phyloP scores from a whole-genome alignment of 2,329 filamentous ascomycete species.

The Chaetomium strumarium region DNA sequence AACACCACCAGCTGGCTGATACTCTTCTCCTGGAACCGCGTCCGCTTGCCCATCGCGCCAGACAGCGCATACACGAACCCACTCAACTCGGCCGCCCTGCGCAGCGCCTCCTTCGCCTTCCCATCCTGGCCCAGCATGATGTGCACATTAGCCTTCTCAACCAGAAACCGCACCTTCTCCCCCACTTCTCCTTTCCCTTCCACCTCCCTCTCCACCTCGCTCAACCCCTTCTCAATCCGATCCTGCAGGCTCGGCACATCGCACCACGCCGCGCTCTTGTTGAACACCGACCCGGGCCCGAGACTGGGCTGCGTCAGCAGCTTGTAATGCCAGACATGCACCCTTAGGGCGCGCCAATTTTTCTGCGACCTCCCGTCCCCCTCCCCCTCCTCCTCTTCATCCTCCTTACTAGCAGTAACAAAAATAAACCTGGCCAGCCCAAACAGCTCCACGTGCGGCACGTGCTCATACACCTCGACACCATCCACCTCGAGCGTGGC shows the following conservation, averaged over 20 bases:
- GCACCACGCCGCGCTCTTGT: slow-evolving; percentile 52
- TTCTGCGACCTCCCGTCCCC: slow-evolving; percentile 30
- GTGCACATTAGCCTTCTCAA: slow-evolving; percentile 79
- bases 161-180: slow-evolving; percentile 62
- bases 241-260: slow-evolving; percentile 53
- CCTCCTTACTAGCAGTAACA: slow-evolving; percentile 30
- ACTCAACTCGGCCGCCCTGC: slow-evolving; percentile 59
- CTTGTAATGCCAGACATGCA: slow-evolving; percentile 65
- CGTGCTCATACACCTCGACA: slow-evolving; percentile 76
- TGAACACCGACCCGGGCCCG: slow-evolving; percentile 49
- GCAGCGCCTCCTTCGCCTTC: slow-evolving; percentile 65
- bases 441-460: slow-evolving; percentile 78
- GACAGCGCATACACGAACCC: slow-evolving; percentile 77
- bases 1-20: slow-evolving; percentile 87
- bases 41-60: slow-evolving; percentile 79
- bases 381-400: slow-evolving; percentile 34
- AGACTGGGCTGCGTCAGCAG: slow-evolving; percentile 52
- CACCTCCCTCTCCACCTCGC: slow-evolving; percentile 37
- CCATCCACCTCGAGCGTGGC: slow-evolving; percentile 71
- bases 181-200: slow-evolving; percentile 37
- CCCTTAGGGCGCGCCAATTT: slow-evolving; percentile 61
- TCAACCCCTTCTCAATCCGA: slow-evolving; percentile 39
- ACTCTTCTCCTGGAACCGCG: slow-evolving; percentile 71
- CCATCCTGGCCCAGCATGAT: slow-evolving; percentile 78
- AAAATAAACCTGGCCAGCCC: slow-evolving; percentile 59